Evolutionary conservation across 2,329 filamentous ascomycete species (phyloP).

Genomic region (Endocalyx cinctus): DNA sequence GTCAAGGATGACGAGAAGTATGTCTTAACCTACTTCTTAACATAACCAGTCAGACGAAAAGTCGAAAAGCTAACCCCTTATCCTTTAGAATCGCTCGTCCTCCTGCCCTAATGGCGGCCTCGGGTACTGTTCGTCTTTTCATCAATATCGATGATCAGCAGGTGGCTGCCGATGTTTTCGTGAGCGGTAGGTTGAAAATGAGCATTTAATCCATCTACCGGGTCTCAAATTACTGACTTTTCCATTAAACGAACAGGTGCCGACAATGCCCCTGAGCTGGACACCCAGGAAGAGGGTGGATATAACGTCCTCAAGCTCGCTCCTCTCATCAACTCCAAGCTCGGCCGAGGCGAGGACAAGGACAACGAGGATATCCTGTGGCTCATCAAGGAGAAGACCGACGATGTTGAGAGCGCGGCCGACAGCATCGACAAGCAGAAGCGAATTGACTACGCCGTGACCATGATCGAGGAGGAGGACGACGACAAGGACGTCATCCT

Average conservation of each 20-base stretch:
- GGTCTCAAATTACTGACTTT: no score
- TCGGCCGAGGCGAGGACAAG: neutral
- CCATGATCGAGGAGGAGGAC: neutral
- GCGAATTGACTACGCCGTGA: neutral
- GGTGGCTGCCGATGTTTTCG: neutral
- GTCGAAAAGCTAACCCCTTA: neutral
- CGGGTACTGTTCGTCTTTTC: neutral
- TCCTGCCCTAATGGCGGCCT: neutral
- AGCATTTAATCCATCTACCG: no score
- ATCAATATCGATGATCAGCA: neutral
- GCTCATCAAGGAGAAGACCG: neutral
- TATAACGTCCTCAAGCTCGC: neutral
- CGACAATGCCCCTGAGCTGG: neutral
- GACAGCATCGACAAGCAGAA: neutral
- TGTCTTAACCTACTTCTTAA: neutral
- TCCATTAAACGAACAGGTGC: neutral
- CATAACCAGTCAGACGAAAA: neutral
- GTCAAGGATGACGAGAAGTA: neutral
- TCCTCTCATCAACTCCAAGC: neutral
- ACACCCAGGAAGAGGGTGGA: neutral
- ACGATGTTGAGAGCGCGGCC: neutral
- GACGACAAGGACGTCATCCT: neutral
- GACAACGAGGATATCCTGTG: neutral
- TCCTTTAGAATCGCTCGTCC: neutral
- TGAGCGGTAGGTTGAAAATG: no score